Evolutionary conservation across 208 protist species (phyloP), one percentile per base, ranked within the genome.

Genomic region (Acanthamoeba royreba): DNA sequence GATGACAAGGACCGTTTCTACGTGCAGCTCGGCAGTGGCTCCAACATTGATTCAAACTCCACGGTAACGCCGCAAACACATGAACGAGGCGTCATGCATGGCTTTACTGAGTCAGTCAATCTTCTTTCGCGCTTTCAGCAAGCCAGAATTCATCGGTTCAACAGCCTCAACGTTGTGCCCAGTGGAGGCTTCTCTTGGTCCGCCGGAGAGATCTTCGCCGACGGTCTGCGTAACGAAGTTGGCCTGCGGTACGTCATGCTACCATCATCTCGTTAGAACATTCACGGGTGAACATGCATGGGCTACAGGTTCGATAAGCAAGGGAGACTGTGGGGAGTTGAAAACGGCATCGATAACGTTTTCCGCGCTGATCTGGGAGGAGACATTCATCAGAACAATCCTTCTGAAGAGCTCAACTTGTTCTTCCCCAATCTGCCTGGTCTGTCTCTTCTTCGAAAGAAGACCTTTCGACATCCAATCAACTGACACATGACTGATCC

Each of bases 391-490:
- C 49, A 52, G 58, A 79, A 45, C 87, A 92, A 92, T 40, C 87
- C 87, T 25, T 72, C 87, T 46, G 87, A 92, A 43, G 87, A 92
- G 87, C 40, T 92, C 87, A 92, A 92, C 87, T 35, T 92, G 28
- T 81, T 92, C 33, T 53, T 33, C 45, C 45, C 83, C 45, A 38
- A 90, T 11, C 17, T 45, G 13, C 47, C 83, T 13, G 83, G 81
- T 89, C 53, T 28, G 17, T 22, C 2, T 11, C 7, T 86, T 86
- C 1, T 31, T 46, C n/a, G 17, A 11, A n/a, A 83, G 31, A 25
- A 83, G 25, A 25, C 19, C 49, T n/a, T n/a, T 58, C 22, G 13
- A n/a, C 49, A 79, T 43, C 22, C 3, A 45, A 79, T 46, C 46
- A 42, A 46, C 28, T 79, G 8, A 45, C 19, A 33, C 13, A 43